Evolutionary conservation across 352 stramenopile species (phyloP).

Genomic region (Phytophthora uliginosa): DNA sequence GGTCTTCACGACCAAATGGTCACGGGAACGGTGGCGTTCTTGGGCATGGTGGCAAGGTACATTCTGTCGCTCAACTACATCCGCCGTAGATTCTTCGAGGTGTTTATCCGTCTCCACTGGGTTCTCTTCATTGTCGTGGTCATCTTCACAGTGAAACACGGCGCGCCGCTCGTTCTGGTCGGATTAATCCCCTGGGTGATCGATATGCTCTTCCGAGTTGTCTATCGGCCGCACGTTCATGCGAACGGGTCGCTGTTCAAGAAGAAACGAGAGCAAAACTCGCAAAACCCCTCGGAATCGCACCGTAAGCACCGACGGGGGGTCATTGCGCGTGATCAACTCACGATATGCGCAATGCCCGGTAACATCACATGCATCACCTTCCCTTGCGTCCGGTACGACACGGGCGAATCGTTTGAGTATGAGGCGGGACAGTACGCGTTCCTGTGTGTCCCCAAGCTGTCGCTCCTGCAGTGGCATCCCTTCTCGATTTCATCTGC

Average conservation of each 20-base stretch:
- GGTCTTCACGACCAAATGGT: slow-evolving; percentile 12
- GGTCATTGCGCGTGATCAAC: slow-evolving; percentile 19
- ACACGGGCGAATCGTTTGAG: slow-evolving; percentile 34
- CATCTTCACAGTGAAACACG: slow-evolving; percentile 42
- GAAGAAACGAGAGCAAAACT: background rate
- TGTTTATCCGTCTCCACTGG: slow-evolving; percentile 54
- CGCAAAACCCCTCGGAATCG: background rate
- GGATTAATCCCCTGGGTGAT: slow-evolving; percentile 32
- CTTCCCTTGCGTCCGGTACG: slow-evolving; percentile 36
- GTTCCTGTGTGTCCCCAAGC: slow-evolving; percentile 72
- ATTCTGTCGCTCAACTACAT: slow-evolving; percentile 38
- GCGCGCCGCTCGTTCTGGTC: slow-evolving; percentile 32
- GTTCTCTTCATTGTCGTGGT: slow-evolving; percentile 50
- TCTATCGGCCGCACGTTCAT: slow-evolving; percentile 14
- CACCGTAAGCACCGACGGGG: slow-evolving; percentile 14
- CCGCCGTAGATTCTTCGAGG: slow-evolving; percentile 50
- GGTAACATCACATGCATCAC: slow-evolving; percentile 37
- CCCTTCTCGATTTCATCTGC: slow-evolving; percentile 83
- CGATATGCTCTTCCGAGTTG: slow-evolving; percentile 42
- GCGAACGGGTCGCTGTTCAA: slow-evolving; percentile 16
- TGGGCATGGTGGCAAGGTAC: slow-evolving; percentile 30
- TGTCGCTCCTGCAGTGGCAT: slow-evolving; percentile 79
- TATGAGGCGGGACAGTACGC: slow-evolving; percentile 63
- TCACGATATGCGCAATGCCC: slow-evolving; percentile 10
- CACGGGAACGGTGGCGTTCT: slow-evolving; percentile 29